A percentile compares a stretch with the other conserved stretches of the same genome.
Evolutionary conservation across 1,284 basidiomycete species (phyloP).

Genomic region (Ceratorhiza oryzae-sativae): DNA sequence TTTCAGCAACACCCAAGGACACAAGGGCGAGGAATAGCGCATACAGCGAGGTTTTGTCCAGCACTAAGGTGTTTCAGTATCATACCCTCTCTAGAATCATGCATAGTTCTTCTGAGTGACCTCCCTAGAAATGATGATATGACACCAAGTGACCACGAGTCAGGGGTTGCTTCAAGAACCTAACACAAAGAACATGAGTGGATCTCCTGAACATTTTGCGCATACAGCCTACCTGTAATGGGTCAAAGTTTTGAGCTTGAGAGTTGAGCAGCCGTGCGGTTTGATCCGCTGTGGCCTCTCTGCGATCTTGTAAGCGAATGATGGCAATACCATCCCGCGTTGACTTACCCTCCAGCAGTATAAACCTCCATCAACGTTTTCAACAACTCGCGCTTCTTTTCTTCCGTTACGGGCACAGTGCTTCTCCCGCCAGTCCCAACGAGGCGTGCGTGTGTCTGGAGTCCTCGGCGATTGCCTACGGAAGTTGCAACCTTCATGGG

Average conservation of each 20-base stretch:
- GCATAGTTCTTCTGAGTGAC: constrained; percentile 77
- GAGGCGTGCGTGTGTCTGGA: constrained; percentile 65
- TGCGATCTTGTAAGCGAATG: constrained; percentile 45
- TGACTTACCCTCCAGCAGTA: constrained; percentile 66
- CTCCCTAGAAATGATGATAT: constrained; percentile 80
- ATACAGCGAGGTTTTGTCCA: constrained; percentile 71
- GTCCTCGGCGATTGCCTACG: constrained; percentile 60
- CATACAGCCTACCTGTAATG: constrained; percentile 66
- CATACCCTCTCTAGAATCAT: constrained; percentile 70
- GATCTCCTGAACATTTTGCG: not conserved
- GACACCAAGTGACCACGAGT: constrained; percentile 73
- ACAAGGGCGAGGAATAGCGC: constrained; percentile 14
- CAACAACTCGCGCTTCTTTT: constrained; percentile 65
- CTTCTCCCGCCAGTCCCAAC: constrained; percentile 47
- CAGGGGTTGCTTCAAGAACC: constrained; percentile 75
- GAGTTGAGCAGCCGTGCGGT: constrained; percentile 76
- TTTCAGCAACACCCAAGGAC: not conserved
- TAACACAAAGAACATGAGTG: constrained; percentile 47
- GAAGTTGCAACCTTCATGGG: constrained; percentile 64
- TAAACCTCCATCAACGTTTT: constrained; percentile 80
- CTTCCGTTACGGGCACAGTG: constrained; percentile 58
- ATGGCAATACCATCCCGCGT: constrained; percentile 19
- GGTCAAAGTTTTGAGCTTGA: constrained; percentile 79
- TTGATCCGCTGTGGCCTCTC: constrained; percentile 58
- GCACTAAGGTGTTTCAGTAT: constrained; percentile 74